Conservation (phyloP, 306 rosid genomes). For the Adenanthera pavonina region DNA sequence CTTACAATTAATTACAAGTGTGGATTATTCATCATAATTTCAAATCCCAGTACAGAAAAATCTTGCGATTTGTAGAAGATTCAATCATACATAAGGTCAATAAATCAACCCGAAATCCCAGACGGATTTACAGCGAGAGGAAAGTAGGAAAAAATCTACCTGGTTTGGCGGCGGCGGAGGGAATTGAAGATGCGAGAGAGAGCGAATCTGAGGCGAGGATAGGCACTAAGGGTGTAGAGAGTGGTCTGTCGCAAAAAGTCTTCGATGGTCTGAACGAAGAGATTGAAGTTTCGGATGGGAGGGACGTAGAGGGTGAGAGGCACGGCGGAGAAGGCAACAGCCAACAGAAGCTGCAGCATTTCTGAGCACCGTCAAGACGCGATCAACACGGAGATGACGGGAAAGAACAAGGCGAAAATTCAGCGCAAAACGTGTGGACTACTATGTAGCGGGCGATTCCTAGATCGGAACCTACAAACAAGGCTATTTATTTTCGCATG, state of each 20-base stretch:
- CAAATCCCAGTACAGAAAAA: not conserved
- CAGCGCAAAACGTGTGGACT: not conserved
- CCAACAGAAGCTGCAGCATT: conserved; percentile 81
- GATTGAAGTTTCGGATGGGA: conserved; percentile 78
- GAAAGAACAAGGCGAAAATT: not conserved
- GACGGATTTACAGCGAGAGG: not conserved
- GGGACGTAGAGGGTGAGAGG: conserved; percentile 88
- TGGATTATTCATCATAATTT: conserved; percentile 1
- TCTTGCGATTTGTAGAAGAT: conserved; percentile 3
- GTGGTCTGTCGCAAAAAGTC: conserved; percentile 52
- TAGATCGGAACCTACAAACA: not conserved
- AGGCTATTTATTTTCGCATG: not conserved
- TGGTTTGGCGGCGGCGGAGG: conserved; percentile 38
- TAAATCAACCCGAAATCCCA: not conserved
- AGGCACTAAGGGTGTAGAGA: conserved; percentile 47
- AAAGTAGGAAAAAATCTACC: not conserved
- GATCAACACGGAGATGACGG: not conserved
- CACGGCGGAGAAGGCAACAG: conserved; percentile 90
- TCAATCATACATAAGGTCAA: not conserved
- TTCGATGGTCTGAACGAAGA: conserved; percentile 68
- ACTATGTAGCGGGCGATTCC: not conserved
- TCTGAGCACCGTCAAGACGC: not conserved
- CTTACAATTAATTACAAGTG: not conserved
- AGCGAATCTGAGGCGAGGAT: conserved; percentile 66
- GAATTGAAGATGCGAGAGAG: conserved; percentile 68